Percentiles rank a stretch among this genome's conserved stretches.
These are phyloP conservation scores for Eutrema salsugineum DNA, from an alignment of 441 rosid species.

Conservation along the genomic window DNA sequence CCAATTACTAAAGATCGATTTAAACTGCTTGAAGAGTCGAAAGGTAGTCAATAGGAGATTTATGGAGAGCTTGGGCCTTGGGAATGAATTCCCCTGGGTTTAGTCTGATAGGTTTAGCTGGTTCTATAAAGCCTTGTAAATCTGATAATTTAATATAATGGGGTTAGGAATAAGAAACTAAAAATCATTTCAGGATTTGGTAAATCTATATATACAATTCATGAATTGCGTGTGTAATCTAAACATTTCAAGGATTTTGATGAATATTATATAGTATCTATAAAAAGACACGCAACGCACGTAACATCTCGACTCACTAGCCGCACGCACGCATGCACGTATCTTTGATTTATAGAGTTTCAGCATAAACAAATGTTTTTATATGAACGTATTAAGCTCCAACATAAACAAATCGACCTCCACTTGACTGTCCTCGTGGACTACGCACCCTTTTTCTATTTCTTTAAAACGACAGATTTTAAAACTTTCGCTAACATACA, in stretches of 20 bases:
- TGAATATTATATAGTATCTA: slow-evolving; percentile 29
- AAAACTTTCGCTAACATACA: not conserved
- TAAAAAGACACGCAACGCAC: slow-evolving; percentile 34
- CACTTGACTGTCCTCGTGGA: not conserved
- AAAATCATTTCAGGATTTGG: slow-evolving; percentile 22
- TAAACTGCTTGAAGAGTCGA: too few species aligned
- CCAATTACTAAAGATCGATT: too few species aligned
- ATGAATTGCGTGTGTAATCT: slow-evolving; percentile 27
- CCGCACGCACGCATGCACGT: slow-evolving; percentile 26
- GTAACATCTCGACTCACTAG: slow-evolving; percentile 24
- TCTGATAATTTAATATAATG: too few species aligned
- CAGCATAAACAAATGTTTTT: not conserved
- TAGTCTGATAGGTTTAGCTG: too few species aligned
- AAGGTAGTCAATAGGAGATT: too few species aligned
- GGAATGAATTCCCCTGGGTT: too few species aligned
- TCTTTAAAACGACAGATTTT: not conserved
- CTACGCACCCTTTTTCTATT: not conserved
- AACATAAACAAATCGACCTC: not conserved
- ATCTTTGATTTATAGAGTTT: slow-evolving; percentile 1
- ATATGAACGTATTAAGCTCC: not conserved
- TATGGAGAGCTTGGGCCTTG: too few species aligned
- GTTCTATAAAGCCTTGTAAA: too few species aligned
- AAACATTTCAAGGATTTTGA: not conserved
- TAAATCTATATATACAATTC: slow-evolving; percentile 19
- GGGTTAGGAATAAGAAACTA: too few species aligned